phyloP scores from a whole-genome alignment of 176 grass and related monocot species.

The Cenchrus purpureus region DNA sequence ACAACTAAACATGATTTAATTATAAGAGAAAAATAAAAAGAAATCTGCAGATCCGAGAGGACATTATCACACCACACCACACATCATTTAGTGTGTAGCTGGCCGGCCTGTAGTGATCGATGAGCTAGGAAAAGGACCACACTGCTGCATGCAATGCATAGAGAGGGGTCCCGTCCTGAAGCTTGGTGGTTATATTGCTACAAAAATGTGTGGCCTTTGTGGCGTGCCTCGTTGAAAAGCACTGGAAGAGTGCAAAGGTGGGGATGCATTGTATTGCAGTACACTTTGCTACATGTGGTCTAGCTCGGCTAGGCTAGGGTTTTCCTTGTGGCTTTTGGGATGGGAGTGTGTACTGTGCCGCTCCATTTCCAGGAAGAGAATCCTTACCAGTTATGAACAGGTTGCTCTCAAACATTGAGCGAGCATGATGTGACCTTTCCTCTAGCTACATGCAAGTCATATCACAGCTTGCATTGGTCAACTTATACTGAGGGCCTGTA shows the following conservation, averaged over 20 bases:
- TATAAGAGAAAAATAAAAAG: background rate
- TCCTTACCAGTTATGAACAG: constrained; percentile 60
- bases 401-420: constrained; percentile 28
- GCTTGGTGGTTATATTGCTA: constrained; percentile 21
- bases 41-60: background rate
- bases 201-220: constrained; percentile 22
- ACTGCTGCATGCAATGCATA: background rate
- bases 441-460: constrained; percentile 6
- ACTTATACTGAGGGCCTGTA: background rate
- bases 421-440: constrained; percentile 28
- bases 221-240: constrained; percentile 33
- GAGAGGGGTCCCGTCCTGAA: constrained; percentile 24
- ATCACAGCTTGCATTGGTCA: background rate
- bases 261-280: background rate
- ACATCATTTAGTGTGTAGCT: background rate
- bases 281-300: background rate
- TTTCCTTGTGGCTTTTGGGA: background rate
- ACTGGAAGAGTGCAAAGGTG: background rate
- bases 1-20: too few relatives aligned
- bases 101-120: too few relatives aligned
- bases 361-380: constrained; percentile 54
- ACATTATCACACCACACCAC: background rate
- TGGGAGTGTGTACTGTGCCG: background rate
- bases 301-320: constrained; percentile 10
- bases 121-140: constrained; percentile 38